Conservation (phyloP, 257 asterid species). For the Vinca minor region DNA sequence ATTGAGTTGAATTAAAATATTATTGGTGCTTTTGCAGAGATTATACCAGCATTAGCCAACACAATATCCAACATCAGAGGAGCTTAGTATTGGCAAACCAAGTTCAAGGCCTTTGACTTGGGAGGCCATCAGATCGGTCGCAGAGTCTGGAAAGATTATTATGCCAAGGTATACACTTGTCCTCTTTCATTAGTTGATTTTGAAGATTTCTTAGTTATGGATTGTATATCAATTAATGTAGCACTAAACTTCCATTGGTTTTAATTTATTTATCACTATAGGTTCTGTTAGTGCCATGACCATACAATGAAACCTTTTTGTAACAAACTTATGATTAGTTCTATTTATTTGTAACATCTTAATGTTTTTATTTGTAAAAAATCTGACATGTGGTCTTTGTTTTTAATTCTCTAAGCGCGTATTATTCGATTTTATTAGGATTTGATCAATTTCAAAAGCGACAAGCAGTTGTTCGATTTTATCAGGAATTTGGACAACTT, state of each 20-base stretch:
- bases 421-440: no score
- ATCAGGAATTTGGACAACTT: no score
- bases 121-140: conserved; percentile 96
- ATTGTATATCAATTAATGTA: neutral
- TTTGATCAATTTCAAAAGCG: no score
- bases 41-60: conserved; percentile 89
- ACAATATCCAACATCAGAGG: conserved; percentile 84
- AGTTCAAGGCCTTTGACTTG: conserved; percentile 87
- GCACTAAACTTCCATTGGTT: neutral
- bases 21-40: conserved; percentile 50
- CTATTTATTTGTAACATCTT: no score
- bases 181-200: neutral
- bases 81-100: conserved; percentile 84
- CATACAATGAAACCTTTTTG: no score
- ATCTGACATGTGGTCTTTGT: no score
- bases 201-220: neutral
- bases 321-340: no score
- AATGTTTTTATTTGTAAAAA: no score
- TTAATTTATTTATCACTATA: no score
- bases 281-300: no score
- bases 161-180: conserved; percentile 62
- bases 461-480: no score
- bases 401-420: no score
- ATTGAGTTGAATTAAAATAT: conserved; percentile 3
- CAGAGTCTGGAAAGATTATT: conserved; percentile 90